Conservation (phyloP, 2,329 filamentous ascomycete genomes). For the Colletotrichum melonis region DNA sequence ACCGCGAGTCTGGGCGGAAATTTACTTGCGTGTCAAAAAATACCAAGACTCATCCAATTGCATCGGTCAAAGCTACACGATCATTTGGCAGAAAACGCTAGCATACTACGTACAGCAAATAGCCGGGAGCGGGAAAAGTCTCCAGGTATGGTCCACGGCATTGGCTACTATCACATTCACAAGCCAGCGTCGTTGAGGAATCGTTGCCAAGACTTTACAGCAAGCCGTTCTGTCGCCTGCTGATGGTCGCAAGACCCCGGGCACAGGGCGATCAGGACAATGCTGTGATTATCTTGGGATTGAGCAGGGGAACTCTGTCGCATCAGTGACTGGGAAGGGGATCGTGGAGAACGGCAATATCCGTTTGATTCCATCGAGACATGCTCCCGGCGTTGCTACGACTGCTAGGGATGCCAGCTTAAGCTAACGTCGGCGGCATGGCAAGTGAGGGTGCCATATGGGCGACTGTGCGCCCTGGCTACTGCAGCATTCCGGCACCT, state of each 20-base stretch:
- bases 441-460: background rate
- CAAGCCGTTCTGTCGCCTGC: background rate
- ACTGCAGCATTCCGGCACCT: constrained; percentile 5
- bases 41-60: constrained; percentile 11
- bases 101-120: background rate
- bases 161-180: background rate
- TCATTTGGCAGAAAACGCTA: constrained; percentile 10
- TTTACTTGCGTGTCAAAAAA: constrained; percentile 5
- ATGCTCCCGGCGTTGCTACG: background rate
- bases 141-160: background rate
- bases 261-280: background rate
- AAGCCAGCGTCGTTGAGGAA: background rate
- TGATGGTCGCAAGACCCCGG: background rate
- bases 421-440: background rate
- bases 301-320: background rate
- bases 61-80: constrained; percentile 2
- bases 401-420: background rate
- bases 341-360: background rate
- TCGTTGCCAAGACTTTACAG: background rate
- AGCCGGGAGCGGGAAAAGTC: background rate
- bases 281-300: background rate
- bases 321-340: background rate
- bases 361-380: background rate
- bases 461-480: background rate
- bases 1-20: background rate